Evolutionary conservation across 1,284 basidiomycete genomes (phyloP).

Genomic region (Acaromyces ingoldii): DNA sequence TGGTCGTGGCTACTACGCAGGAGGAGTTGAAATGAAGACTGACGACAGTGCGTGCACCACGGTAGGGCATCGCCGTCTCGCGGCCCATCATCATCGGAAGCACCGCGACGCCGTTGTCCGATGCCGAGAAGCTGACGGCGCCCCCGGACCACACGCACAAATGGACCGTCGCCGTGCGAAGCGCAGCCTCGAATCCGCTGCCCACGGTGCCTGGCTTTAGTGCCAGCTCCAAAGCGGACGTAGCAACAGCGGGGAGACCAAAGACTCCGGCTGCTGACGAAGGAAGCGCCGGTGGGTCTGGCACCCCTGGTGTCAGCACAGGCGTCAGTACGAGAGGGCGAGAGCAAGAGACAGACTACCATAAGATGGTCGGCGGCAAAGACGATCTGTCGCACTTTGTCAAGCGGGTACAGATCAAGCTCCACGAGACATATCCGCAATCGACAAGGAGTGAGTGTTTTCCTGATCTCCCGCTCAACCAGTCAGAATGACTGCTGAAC

Average conservation of each 20-base stretch:
- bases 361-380: slow-evolving; percentile 47
- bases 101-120: slow-evolving; percentile 74
- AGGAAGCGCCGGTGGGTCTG: background rate
- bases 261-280: background rate
- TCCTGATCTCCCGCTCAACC: background rate
- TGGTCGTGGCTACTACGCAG: background rate
- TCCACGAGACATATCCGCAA: slow-evolving; percentile 93
- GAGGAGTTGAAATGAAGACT: background rate
- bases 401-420: slow-evolving; percentile 91
- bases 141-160: slow-evolving; percentile 80
- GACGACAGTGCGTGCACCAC: background rate
- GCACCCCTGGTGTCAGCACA: slow-evolving; percentile 2
- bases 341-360: slow-evolving; percentile 43
- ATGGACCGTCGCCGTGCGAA: slow-evolving; percentile 91
- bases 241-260: background rate
- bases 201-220: slow-evolving; percentile 45
- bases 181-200: slow-evolving; percentile 54
- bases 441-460: slow-evolving; percentile 72
- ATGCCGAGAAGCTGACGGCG: slow-evolving; percentile 64
- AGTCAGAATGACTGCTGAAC: background rate
- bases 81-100: slow-evolving; percentile 94
- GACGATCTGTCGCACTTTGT: slow-evolving; percentile 50
- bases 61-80: slow-evolving; percentile 70
- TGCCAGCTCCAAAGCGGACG: background rate
- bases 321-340: slow-evolving; percentile 38